Conservation (phyloP, 2,329 filamentous ascomycete genomes). For the Didymella lethalis region DNA sequence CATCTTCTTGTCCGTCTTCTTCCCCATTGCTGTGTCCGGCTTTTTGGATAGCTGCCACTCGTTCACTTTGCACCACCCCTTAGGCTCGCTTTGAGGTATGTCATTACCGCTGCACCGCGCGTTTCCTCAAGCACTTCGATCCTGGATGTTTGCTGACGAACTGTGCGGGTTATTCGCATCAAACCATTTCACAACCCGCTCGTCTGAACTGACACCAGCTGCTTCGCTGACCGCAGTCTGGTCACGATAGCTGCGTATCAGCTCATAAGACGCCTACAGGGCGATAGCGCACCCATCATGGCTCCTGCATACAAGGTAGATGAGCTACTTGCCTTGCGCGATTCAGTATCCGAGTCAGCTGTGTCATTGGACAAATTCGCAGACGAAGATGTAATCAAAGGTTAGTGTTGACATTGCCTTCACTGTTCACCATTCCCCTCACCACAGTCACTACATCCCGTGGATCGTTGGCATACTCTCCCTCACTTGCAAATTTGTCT, state of each 20-base stretch:
- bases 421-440: slow-evolving; percentile 27
- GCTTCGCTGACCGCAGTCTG: not conserved
- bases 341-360: slow-evolving; percentile 53
- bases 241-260: not conserved
- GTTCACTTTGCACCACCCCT: slow-evolving; percentile 38
- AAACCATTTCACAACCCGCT: slow-evolving; percentile 46
- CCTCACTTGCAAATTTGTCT: not conserved
- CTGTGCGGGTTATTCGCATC: slow-evolving; percentile 48
- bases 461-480: not conserved
- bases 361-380: slow-evolving; percentile 54
- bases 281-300: slow-evolving; percentile 31
- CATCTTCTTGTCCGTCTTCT: slow-evolving; percentile 50
- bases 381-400: slow-evolving; percentile 54
- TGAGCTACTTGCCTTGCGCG: slow-evolving; percentile 52
- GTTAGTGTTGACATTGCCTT: slow-evolving; percentile 37
- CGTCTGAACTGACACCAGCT: slow-evolving; percentile 8
- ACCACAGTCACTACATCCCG: slow-evolving; percentile 9
- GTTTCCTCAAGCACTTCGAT: not conserved
- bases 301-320: slow-evolving; percentile 52
- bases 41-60: slow-evolving; percentile 51
- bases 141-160: slow-evolving; percentile 9
- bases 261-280: not conserved
- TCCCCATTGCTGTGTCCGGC: slow-evolving; percentile 49
- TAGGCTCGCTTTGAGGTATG: slow-evolving; percentile 44
- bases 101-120: slow-evolving; percentile 3